These are phyloP conservation scores for Aspergillus sp. DNA, from an alignment of 2,329 filamentous ascomycete genomes.

Conservation along the genomic window DNA sequence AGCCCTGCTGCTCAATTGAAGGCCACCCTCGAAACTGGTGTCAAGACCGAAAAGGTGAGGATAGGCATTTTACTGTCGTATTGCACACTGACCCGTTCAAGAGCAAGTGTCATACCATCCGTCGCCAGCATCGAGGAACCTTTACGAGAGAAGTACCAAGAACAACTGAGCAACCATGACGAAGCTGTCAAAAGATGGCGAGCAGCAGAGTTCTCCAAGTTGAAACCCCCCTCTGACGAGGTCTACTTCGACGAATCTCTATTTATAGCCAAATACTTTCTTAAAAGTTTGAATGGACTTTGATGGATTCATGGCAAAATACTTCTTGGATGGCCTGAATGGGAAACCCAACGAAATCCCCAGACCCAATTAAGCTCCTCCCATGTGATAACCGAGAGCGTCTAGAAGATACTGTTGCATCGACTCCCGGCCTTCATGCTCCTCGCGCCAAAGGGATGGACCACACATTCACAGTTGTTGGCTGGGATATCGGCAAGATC, in stretches of 20 bases:
- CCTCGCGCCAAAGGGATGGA: background rate
- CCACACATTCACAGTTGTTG: background rate
- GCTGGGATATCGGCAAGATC: background rate
- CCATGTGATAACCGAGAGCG: background rate
- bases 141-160: background rate
- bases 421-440: background rate
- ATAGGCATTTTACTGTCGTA: background rate
- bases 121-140: background rate
- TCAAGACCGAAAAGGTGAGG: slow-evolving; percentile 1
- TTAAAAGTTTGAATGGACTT: background rate
- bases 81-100: background rate
- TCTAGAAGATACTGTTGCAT: background rate
- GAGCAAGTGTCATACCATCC: background rate
- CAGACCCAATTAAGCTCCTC: background rate
- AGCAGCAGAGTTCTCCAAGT: background rate
- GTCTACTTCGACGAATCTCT: background rate
- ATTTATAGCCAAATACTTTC: background rate
- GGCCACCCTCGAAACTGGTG: background rate
- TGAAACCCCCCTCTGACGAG: background rate
- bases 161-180: background rate
- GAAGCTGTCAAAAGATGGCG: background rate
- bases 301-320: background rate
- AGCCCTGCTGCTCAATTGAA: background rate
- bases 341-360: background rate
- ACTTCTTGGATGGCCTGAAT: background rate